Evolutionary conservation across 2,329 filamentous ascomycete species (phyloP).

Genomic region (Microdochium trichocladiopsis): DNA sequence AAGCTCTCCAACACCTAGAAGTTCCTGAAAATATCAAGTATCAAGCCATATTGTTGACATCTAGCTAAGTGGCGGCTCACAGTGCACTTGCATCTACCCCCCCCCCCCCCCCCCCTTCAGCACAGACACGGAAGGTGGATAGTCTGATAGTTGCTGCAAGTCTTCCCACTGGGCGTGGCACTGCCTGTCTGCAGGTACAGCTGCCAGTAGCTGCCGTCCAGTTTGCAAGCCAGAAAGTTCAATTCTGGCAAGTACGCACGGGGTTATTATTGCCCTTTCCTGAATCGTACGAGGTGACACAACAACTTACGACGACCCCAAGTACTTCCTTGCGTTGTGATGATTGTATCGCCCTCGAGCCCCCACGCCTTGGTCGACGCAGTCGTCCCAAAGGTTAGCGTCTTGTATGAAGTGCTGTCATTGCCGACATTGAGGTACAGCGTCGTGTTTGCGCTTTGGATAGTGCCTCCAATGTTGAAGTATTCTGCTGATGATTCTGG

Average conservation of each 20-base stretch:
- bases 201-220: conserved; percentile 36
- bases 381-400: conserved; percentile 34
- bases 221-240: conserved; percentile 42
- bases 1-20: too few species aligned
- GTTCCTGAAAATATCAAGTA: too few species aligned
- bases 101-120: conserved; percentile 9
- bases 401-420: conserved; percentile 41
- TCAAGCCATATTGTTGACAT: too few species aligned
- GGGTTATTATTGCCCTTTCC: conserved; percentile 2
- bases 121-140: conserved; percentile 46
- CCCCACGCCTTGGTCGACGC: conserved; percentile 40
- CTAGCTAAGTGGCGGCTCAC: too few species aligned
- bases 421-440: conserved; percentile 39
- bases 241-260: conserved; percentile 30
- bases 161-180: conserved; percentile 37
- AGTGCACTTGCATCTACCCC: too few species aligned
- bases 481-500: conserved; percentile 40
- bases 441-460: conserved; percentile 39
- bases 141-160: conserved; percentile 47
- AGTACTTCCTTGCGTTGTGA: conserved; percentile 33
- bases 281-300: background rate
- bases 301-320: conserved; percentile 31
- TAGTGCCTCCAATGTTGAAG: conserved; percentile 40
- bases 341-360: conserved; percentile 36
- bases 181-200: conserved; percentile 45